These are phyloP conservation scores for Pythium sukuiense DNA, from an alignment of 352 stramenopile species.

Conservation along the genomic window DNA sequence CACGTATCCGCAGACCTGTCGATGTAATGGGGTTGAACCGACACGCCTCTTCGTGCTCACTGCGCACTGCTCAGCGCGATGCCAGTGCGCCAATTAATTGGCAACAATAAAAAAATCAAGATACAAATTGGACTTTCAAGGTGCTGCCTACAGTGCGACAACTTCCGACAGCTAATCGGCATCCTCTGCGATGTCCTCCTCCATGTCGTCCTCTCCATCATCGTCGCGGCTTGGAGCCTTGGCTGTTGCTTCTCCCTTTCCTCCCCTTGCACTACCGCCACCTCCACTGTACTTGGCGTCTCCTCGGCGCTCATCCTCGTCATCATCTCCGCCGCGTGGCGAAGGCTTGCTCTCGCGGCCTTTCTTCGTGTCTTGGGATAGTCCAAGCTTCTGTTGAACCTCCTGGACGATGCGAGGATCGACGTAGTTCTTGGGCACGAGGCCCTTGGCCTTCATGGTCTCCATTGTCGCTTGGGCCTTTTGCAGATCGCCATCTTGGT, in stretches of 20 bases:
- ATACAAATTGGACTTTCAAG: background rate
- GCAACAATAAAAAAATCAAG: background rate
- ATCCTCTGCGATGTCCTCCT: constrained; percentile 80
- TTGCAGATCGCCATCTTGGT: constrained; percentile 56
- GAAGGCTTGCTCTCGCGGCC: constrained; percentile 23
- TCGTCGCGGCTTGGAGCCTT: constrained; percentile 26
- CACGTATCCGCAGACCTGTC: no score
- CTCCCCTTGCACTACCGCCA: background rate
- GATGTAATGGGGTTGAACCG: background rate
- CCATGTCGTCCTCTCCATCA: constrained; percentile 70
- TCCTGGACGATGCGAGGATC: constrained; percentile 67
- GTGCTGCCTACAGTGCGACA: background rate
- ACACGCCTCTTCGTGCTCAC: background rate
- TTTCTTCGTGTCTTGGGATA: constrained; percentile 16
- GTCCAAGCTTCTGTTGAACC: constrained; percentile 55
- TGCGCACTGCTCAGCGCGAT: no score
- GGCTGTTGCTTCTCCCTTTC: background rate
- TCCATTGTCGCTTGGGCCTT: constrained; percentile 74
- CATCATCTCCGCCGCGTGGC: constrained; percentile 8
- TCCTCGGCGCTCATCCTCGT: constrained; percentile 28
- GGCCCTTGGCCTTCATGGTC: constrained; percentile 67
- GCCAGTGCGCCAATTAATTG: background rate
- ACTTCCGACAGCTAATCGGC: constrained; percentile 4
- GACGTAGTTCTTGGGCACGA: constrained; percentile 77
- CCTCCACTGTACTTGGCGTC: constrained; percentile 30